Evolutionary conservation across 208 protist species (phyloP), one percentile per base, ranked within the genome.

Genomic region (Vickermania spadyakhi): DNA sequence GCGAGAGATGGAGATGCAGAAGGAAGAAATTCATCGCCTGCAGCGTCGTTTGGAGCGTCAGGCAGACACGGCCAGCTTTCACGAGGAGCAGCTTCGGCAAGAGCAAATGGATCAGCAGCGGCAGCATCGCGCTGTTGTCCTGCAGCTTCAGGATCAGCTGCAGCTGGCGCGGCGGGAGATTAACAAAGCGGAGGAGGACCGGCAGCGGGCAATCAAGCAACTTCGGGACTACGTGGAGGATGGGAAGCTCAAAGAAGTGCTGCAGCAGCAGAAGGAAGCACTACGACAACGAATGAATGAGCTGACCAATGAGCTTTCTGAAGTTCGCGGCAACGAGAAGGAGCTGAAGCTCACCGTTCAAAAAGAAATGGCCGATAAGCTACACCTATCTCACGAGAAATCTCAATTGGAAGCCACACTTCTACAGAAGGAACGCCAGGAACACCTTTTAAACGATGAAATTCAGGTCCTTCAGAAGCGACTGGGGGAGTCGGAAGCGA

Each of bases 261-360:
- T 84, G 52, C 76, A 73, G n/a, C 59, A 52, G 2, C 74, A 86
- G 66, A 72, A 80, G 14, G 69, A 81, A 4, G 42, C 72, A 41
- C 60, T 89, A 42, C 65, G 79, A 66, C 79, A 87, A 64, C 79
- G 79, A 23, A 58, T 87, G 27, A 64, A 58, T 2, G 85, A 86
- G 60, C 54, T 92, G 28, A 54, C 69, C 1, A 70, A 71, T 41
- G 81, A 89, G 54, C 70, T 79, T 27, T 65, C 59, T 14, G 63
- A 83, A 58, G 50, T 68, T 54, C 65, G 58, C 27, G 72, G 69
- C 0, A 65, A 76, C 42, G 78, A 82, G 60, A 63, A 70, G 49
- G 79, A 86, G 51, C 42, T 77, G 0, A 55, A 69, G 31, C 31
- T 79, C 52, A 54, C 66, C 11, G 36, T 75, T 7, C 79, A 83